Conservation (phyloP, 202 grass and related monocot species). For the Miscanthus sacchariflorus region DNA sequence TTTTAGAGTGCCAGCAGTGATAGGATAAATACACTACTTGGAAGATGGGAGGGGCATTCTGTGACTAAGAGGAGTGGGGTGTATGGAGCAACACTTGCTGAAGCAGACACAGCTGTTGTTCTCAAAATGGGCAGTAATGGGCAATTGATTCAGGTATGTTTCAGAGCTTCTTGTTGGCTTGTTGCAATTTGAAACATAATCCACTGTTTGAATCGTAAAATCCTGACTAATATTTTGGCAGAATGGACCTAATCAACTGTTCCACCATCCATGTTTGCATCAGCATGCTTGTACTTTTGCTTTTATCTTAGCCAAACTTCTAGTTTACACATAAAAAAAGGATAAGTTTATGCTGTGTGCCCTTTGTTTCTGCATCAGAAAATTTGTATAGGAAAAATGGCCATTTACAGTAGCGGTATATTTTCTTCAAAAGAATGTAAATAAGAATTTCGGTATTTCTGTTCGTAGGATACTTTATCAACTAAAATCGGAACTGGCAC, state of each 20-base stretch:
- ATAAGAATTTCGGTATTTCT: constrained; percentile 22
- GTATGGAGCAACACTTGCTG: constrained; percentile 79
- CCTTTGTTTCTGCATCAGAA: constrained; percentile 25
- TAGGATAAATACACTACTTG: constrained; percentile 70
- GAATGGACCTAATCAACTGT: background rate
- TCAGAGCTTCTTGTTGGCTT: constrained; percentile 30
- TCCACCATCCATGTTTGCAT: background rate
- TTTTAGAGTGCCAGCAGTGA: constrained; percentile 49
- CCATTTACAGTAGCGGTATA: background rate
- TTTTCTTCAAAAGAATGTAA: background rate
- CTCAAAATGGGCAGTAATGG: constrained; percentile 67
- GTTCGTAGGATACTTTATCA: constrained; percentile 63
- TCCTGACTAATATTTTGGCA: background rate
- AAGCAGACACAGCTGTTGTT: constrained; percentile 70
- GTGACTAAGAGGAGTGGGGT: constrained; percentile 89
- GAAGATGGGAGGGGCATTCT: constrained; percentile 89
- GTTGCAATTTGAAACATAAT: constrained; percentile 11
- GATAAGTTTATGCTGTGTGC: background rate
- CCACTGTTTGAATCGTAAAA: constrained; percentile 9
- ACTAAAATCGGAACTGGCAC: constrained; percentile 49
- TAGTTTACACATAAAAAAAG: background rate
- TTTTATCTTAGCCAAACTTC: constrained; percentile 11
- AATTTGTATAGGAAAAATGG: background rate
- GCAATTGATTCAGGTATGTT: constrained; percentile 74
- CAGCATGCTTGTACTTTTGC: background rate